Conservation (phyloP, 2,329 filamentous ascomycete genomes). For the Fusarium pseudograminearum region DNA sequence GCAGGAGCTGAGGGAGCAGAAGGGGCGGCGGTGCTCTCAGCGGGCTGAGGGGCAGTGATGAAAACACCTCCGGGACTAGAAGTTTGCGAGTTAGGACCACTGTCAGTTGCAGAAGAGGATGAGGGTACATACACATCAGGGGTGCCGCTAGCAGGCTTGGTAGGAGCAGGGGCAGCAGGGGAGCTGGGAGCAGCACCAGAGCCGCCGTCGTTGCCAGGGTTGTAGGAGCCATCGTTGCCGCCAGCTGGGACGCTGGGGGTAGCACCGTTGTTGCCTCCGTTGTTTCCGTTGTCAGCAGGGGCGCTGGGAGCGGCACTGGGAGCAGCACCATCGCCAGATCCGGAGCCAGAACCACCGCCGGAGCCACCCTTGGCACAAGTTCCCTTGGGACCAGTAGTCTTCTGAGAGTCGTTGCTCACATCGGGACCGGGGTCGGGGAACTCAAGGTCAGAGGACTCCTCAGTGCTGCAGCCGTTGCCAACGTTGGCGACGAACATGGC, state of each 20-base stretch:
- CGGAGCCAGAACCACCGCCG: constrained; percentile 8
- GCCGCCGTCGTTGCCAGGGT: constrained; percentile 3
- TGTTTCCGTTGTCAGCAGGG: constrained; percentile 5
- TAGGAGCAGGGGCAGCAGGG: constrained; percentile 30
- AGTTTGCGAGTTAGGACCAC: constrained; percentile 35
- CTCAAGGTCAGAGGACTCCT: constrained; percentile 67
- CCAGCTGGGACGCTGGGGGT: constrained; percentile 3
- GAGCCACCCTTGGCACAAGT: constrained; percentile 50
- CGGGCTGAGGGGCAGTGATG: constrained; percentile 51
- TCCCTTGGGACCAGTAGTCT: constrained; percentile 54
- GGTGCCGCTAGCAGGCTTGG: constrained; percentile 37
- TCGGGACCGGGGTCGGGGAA: constrained; percentile 75
- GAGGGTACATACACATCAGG: constrained; percentile 47
- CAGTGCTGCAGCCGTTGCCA: constrained; percentile 68
- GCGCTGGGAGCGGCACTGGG: constrained; percentile 4
- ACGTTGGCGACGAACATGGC: constrained; percentile 79
- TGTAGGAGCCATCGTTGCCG: constrained; percentile 6
- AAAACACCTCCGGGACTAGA: constrained; percentile 59
- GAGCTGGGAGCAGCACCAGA: constrained; percentile 24
- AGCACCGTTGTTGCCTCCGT: constrained; percentile 8
- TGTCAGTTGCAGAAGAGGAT: constrained; percentile 13
- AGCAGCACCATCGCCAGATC: constrained; percentile 19
- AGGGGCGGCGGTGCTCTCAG: constrained; percentile 43
- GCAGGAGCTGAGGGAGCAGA: constrained; percentile 37
- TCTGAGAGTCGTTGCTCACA: constrained; percentile 56